phyloP scores from a whole-genome alignment of 345 rosid genomes.

The Citrus mangshanensis region DNA sequence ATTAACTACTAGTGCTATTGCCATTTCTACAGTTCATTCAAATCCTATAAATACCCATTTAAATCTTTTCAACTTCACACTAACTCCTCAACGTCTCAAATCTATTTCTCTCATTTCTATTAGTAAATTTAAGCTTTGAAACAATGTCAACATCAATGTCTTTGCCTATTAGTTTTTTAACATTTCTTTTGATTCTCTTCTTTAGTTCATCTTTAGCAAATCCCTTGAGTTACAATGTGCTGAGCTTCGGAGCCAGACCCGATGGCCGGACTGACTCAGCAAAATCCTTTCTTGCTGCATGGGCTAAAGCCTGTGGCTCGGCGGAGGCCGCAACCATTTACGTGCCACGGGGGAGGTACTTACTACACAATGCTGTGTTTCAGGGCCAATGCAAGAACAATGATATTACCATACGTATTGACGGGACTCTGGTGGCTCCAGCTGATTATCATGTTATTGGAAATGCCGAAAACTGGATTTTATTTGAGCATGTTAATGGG shows the following conservation, averaged over 20 bases:
- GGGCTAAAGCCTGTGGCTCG: constrained; percentile 59
- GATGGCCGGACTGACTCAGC: constrained; percentile 58
- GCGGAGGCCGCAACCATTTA: constrained; percentile 40
- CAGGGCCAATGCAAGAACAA: constrained; percentile 59
- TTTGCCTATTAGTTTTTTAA: background rate
- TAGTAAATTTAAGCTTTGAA: constrained; percentile 9
- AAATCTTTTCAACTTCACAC: background rate
- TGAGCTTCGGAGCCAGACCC: constrained; percentile 51
- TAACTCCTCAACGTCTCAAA: background rate
- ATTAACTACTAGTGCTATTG: too few species aligned
- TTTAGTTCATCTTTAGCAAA: constrained; percentile 1
- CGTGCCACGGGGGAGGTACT: constrained; percentile 56
- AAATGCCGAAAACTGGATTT: constrained; percentile 44
- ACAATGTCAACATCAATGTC: constrained; percentile 26
- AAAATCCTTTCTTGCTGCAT: constrained; percentile 46
- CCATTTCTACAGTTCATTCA: background rate
- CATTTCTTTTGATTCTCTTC: constrained; percentile 5
- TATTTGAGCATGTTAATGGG: constrained; percentile 41
- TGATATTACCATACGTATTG: constrained; percentile 40
- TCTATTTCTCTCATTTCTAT: constrained; percentile 2
- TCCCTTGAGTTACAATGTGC: constrained; percentile 40
- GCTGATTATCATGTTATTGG: constrained; percentile 43
- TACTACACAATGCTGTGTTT: constrained; percentile 35
- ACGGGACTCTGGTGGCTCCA: constrained; percentile 72
- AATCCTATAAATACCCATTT: background rate